These are phyloP conservation scores for Schoenoplectus triqueter DNA, from an alignment of 202 grass and related monocot genomes.

Conservation along the genomic window DNA sequence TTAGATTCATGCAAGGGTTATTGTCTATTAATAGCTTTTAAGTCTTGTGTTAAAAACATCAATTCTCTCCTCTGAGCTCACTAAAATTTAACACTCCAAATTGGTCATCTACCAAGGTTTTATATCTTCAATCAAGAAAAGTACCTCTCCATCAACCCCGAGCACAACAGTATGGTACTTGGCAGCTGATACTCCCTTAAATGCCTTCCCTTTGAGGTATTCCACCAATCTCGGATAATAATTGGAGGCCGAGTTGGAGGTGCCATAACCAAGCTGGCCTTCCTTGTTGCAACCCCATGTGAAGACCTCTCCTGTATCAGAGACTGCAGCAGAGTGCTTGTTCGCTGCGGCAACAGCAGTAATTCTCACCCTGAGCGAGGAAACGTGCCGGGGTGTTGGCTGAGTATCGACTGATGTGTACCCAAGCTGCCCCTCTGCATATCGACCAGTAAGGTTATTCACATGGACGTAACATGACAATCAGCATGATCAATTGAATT, in stretches of 20 bases:
- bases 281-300: conserved; percentile 99
- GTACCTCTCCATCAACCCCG: conserved; percentile 87
- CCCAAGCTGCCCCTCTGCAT: conserved; percentile 95
- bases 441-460: conserved; percentile 24
- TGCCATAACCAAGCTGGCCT: conserved; percentile 98
- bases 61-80: not conserved
- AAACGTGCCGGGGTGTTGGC: conserved; percentile 79
- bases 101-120: not conserved
- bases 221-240: conserved; percentile 92
- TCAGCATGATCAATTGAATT: conserved; percentile 2
- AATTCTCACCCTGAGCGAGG: conserved; percentile 73
- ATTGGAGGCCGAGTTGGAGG: conserved; percentile 97
- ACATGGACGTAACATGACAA: not conserved
- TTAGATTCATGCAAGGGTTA: not conserved
- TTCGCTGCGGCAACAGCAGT: conserved; percentile 91
- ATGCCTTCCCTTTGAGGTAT: conserved; percentile 92
- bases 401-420: conserved; percentile 99
- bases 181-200: conserved; percentile 78
- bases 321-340: conserved; percentile 87
- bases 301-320: conserved; percentile 84
- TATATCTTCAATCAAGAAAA: conserved; percentile 6
- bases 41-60: not conserved
- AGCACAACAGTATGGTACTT: conserved; percentile 91
- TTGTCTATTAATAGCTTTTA: not conserved
- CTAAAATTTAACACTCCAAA: not conserved